Evolutionary conservation across 768 basidiomycete genomes (phyloP).

Genomic region (Mycena indigotica): DNA sequence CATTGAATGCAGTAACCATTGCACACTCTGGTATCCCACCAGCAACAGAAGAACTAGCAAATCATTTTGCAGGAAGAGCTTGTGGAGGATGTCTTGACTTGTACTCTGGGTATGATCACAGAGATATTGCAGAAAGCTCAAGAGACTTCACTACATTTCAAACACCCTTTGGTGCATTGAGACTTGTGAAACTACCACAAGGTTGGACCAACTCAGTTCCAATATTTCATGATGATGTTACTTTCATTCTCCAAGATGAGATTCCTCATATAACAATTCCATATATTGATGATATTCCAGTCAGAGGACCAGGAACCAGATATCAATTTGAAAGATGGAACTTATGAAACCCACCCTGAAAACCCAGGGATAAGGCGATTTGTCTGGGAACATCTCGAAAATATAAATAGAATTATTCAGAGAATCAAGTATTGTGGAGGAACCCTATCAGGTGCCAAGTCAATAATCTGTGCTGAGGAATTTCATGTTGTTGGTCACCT

Average conservation of each 20-base stretch:
- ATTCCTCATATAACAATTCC: conserved; percentile 13
- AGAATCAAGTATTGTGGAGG: conserved; percentile 32
- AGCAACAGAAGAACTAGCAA: conserved; percentile 10
- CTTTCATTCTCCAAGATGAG: conserved; percentile 3
- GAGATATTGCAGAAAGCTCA: conserved; percentile 24
- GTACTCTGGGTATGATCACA: conserved; percentile 31
- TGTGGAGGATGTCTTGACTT: conserved; percentile 20
- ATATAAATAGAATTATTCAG: conserved; percentile 37
- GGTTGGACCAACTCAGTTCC: conserved; percentile 28
- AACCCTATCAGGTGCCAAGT: background rate
- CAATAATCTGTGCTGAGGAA: background rate
- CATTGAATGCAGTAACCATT: conserved; percentile 28
- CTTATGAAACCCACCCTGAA: conserved; percentile 23
- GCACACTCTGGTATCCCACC: conserved; percentile 26
- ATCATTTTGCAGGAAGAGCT: conserved; percentile 1
- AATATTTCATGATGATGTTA: conserved; percentile 13
- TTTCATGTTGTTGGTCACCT: conserved; percentile 1
- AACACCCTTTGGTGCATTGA: conserved; percentile 26
- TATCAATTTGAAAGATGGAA: background rate
- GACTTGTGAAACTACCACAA: conserved; percentile 29
- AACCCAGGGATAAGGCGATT: conserved; percentile 34
- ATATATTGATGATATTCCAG: conserved; percentile 17
- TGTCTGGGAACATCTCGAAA: conserved; percentile 40
- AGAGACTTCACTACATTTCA: conserved; percentile 37
- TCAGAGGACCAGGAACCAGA: background rate